Base-by-base conservation (phyloP, 116 monocot genomes). In the Papilionanthe hybrid region DNA sequence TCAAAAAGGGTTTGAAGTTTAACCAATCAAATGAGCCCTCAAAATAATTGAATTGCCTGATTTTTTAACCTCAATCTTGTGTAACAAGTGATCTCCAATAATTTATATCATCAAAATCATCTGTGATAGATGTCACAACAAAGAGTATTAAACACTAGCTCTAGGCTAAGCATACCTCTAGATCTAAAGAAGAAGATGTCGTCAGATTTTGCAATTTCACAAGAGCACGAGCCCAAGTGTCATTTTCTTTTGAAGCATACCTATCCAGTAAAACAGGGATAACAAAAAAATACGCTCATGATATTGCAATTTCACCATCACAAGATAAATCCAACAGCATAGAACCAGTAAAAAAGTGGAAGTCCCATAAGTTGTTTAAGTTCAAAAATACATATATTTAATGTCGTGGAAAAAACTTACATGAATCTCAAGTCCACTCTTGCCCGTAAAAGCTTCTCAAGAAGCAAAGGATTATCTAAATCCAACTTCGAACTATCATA, bases 351-450 rank as follows among this genome's bases (percentile, higher is more conserved):
- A n/a, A n/a, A n/a, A n/a, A 32, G 32, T 20, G 1, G n/a, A 80
- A 82, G 15, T 68, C 2, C 60, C 5, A 7, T 18, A 66, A 32
- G 32, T n/a, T n/a, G n/a, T n/a, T n/a, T n/a, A n/a, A n/a, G n/a
- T n/a, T n/a, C n/a, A n/a, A n/a, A n/a, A n/a, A 17, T 25, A 49
- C 1, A 49, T 12, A 53, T 69, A 60, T 55, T 27, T 19, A 28
- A 5, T 75, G 5, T 42, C 10, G 58, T 44, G 20, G 22, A 9
- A 4, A 17, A 49, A 2, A 72, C 72, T 86, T 83, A 98, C 98
- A 98, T 98, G 86, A 98, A 94, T 69, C 87, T 98, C 27, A 98
- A 85, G 50, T 98, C 98, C 88, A 94, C 83, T 84, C 91, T 98
- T 75, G 91, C 98, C 76, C 98, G 89, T 43, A 94, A 90, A 83